Conservation (phyloP, 1,284 basidiomycete genomes). For the Serendipita sp. region DNA sequence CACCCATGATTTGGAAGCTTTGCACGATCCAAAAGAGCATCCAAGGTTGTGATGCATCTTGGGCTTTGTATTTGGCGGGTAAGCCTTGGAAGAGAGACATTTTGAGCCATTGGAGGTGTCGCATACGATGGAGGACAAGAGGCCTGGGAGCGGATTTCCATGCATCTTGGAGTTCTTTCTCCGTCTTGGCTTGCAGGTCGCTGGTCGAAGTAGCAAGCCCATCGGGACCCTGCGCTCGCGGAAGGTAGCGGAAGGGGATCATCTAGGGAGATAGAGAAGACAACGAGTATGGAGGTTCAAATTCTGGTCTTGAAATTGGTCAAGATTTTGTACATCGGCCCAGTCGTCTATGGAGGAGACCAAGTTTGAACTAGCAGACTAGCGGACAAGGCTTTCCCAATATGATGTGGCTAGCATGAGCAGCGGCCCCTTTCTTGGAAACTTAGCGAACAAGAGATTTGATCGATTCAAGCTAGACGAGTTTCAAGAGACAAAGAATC, state of each 20-base stretch:
- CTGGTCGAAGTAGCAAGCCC: not conserved
- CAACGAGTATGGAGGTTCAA: too few species aligned
- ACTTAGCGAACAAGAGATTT: too few species aligned
- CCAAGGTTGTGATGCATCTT: conserved; percentile 90
- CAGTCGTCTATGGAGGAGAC: not conserved
- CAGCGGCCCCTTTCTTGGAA: too few species aligned
- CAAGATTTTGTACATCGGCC: not conserved
- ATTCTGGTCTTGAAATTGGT: conserved; percentile 6
- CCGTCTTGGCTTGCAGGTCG: not conserved
- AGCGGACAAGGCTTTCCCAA: too few species aligned
- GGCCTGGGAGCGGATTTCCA: conserved; percentile 19
- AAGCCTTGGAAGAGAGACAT: conserved; percentile 57
- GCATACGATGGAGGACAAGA: conserved; percentile 12
- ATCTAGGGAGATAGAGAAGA: not conserved
- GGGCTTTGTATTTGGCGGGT: conserved; percentile 57
- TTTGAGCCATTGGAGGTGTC: conserved; percentile 12
- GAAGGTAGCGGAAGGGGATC: conserved; percentile 12
- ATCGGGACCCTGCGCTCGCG: conserved; percentile 17
- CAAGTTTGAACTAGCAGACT: too few species aligned
- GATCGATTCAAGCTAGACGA: too few species aligned
- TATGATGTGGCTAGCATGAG: too few species aligned
- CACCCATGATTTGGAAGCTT: conserved; percentile 61
- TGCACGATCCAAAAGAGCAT: conserved; percentile 84
- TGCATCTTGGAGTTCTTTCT: not conserved
- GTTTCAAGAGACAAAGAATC: too few species aligned